A percentile compares a stretch with the other conserved stretches of the same genome.
These are phyloP conservation scores for Nakazawaea ambrosiae DNA, from an alignment of 805 yeast genomes.

Conservation along the genomic window DNA sequence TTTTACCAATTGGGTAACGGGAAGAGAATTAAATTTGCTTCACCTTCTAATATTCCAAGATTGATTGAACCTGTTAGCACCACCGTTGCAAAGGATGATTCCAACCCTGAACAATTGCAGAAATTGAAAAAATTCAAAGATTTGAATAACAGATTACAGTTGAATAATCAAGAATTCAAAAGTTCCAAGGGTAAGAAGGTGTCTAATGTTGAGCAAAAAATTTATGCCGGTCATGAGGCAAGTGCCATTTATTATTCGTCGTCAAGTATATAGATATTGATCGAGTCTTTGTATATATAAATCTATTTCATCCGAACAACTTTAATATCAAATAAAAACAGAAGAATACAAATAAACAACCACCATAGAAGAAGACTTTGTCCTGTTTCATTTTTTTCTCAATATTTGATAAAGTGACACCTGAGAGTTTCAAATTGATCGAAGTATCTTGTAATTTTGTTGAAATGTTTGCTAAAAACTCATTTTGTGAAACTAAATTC, in stretches of 20 bases:
- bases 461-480: slow-evolving; percentile 56
- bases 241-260: slow-evolving; percentile 54
- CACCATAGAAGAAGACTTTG: slow-evolving; percentile 78
- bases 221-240: slow-evolving; percentile 54
- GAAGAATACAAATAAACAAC: slow-evolving; percentile 53
- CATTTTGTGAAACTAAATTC: slow-evolving; percentile 81
- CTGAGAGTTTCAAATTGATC: slow-evolving; percentile 79
- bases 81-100: too few relatives aligned
- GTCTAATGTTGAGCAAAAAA: slow-evolving; percentile 39
- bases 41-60: slow-evolving; percentile 48
- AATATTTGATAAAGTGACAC: slow-evolving; percentile 71
- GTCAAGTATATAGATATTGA: background rate
- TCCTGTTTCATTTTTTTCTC: slow-evolving; percentile 82
- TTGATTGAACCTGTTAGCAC: slow-evolving; percentile 46
- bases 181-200: slow-evolving; percentile 19
- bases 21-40: slow-evolving; percentile 49
- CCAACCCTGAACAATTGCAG: slow-evolving; percentile 14
- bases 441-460: slow-evolving; percentile 59
- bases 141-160: slow-evolving; percentile 38
- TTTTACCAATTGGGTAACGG: slow-evolving; percentile 84
- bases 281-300: background rate
- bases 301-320: slow-evolving; percentile 42
- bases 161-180: slow-evolving; percentile 20
- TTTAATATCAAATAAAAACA: slow-evolving; percentile 61
- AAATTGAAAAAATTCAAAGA: slow-evolving; percentile 22